These are phyloP conservation scores for Daucus carota DNA, from an alignment of 129 eudicot species.

Conservation along the genomic window DH1_v3.0 NC_030384.2:48358001-48358500, in stretches of 20 bases:
- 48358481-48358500: not conserved
- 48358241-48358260: not conserved
- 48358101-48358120: not conserved
- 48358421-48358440: not conserved
- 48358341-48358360: not conserved
- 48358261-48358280: not conserved
- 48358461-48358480: not conserved
- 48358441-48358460: not conserved
- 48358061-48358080: slow-evolving; percentile 27
- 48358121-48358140: not conserved
- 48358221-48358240: not conserved
- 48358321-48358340: not conserved
- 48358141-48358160: not conserved
- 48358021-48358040: slow-evolving; percentile 71
- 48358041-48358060: slow-evolving; percentile 96
- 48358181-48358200: not conserved
- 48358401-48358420: not conserved
- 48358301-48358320: not conserved
- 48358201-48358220: not conserved
- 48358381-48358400: not conserved
- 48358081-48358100: not conserved
- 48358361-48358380: not conserved
- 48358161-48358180: not conserved
- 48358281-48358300: not conserved
- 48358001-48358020: slow-evolving; percentile 93